Base-by-base conservation (phyloP, 1,284 basidiomycete genomes). In the Cryptococcus sp. region DNA sequence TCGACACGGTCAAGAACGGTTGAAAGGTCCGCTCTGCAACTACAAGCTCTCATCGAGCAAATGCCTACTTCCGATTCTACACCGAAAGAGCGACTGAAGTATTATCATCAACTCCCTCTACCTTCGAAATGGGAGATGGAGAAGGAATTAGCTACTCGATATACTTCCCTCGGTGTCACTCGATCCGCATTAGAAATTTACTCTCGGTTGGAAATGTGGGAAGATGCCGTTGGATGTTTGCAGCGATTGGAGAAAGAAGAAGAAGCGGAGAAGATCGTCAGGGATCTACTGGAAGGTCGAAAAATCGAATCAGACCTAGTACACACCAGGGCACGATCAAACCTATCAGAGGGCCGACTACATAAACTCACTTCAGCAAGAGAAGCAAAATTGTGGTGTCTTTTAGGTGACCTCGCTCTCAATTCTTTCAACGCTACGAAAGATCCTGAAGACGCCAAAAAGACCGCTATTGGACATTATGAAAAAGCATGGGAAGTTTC, bases 191-290 rank as follows among this genome's bases (percentile, higher is more conserved):
- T 96, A 46, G 91, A 88, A 70, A 91, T 96, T 53, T 97, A 91
- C 69, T 87, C 90, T 72, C 81, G 88, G 42, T 78, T 94, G 52
- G 91, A 97, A 76, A 91, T 96, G 90, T 97, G 91, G 91, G 92
- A 94, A 75, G 88, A 96, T 58, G 91, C 87, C 7, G 89, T 91
- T 23, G 80, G 82, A 56, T 96, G 92, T 71, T 87, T 86, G 78
- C 83, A 85, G 56, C 78, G 83, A 23, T 80, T 93, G 74, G 92
- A 93, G 60, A 78, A 82, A 53, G 82, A 81, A 11, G 87, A 87
- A 52, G 84, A 83, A 65, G 93, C 85, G 1, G 80, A 90, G 55
- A 70, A 78, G 1, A 83, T 96, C 65, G 88, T 96, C 22, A 80
- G 81, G 23, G 90, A 93, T 67, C 77, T 97, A 11, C 77, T 97